phyloP scores from a whole-genome alignment of 495 filamentous ascomycete species.

The Annulohypoxylon nitens region DNA sequence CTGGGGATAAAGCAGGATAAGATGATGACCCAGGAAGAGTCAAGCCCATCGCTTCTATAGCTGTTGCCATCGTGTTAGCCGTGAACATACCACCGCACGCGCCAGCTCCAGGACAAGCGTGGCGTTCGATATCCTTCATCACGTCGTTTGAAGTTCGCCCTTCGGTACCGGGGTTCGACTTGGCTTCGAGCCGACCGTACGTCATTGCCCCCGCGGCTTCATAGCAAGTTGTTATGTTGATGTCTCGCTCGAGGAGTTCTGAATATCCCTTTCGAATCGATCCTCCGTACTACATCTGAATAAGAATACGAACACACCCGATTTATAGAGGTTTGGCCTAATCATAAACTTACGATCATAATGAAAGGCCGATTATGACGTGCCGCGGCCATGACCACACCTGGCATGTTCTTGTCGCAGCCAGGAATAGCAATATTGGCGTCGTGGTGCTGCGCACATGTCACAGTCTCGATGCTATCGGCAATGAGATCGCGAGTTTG shows the following conservation, averaged over 20 bases:
- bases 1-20: slow-evolving; percentile 86
- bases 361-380: slow-evolving; percentile 89
- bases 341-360: slow-evolving; percentile 59
- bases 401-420: slow-evolving; percentile 99
- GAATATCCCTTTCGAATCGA: slow-evolving; percentile 90
- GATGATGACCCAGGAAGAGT: slow-evolving; percentile 90
- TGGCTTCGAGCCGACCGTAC: slow-evolving; percentile 73
- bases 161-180: slow-evolving; percentile 51
- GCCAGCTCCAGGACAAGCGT: slow-evolving; percentile 90
- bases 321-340: background rate
- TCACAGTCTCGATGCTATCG: slow-evolving; percentile 93
- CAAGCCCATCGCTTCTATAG: slow-evolving; percentile 96
- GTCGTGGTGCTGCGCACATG: slow-evolving; percentile 89
- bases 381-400: slow-evolving; percentile 74
- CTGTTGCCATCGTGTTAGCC: slow-evolving; percentile 97
- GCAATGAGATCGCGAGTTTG: slow-evolving; percentile 96
- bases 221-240: slow-evolving; percentile 93
- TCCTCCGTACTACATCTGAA: slow-evolving; percentile 75
- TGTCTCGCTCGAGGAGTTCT: slow-evolving; percentile 76
- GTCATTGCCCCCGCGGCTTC: slow-evolving; percentile 90
- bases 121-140: slow-evolving; percentile 85
- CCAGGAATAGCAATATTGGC: slow-evolving; percentile 95
- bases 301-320: background rate
- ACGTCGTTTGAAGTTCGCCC: slow-evolving; percentile 77
- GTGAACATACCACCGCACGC: slow-evolving; percentile 99